A percentile compares a stretch with the other conserved stretches of the same genome.
These are phyloP conservation scores for Microascus cirrosus DNA, from an alignment of 2,329 filamentous ascomycete species.

Conservation along the genomic window DNA sequence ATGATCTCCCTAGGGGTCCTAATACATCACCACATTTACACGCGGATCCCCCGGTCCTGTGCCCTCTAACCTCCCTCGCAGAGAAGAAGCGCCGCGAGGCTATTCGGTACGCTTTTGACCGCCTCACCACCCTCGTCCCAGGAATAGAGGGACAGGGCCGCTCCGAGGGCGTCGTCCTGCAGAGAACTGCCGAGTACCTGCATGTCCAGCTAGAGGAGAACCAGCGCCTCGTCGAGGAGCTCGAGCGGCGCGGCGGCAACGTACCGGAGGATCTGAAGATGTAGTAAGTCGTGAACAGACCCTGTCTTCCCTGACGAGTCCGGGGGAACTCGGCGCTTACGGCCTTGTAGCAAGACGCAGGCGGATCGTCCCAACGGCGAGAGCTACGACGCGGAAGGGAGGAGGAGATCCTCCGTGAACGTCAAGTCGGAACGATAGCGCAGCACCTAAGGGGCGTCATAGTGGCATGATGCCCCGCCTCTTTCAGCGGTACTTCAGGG, in stretches of 20 bases:
- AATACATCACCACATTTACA: background rate
- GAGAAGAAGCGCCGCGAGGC: conserved; percentile 40
- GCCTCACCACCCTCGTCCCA: conserved; percentile 68
- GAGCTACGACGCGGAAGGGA: background rate
- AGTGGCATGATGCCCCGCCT: background rate
- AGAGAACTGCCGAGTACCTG: conserved; percentile 57
- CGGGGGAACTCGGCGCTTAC: background rate
- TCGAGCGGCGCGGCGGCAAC: conserved; percentile 46
- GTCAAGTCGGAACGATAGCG: background rate
- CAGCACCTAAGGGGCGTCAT: background rate
- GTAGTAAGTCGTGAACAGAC: background rate
- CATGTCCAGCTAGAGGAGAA: conserved; percentile 47
- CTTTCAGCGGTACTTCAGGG: background rate
- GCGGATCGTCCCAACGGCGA: background rate
- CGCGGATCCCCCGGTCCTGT: background rate
- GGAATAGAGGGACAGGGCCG: conserved; percentile 73
- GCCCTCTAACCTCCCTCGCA: conserved; percentile 8
- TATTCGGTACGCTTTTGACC: conserved; percentile 76
- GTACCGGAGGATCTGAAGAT: conserved; percentile 21
- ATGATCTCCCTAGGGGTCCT: background rate
- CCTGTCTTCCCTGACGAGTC: background rate
- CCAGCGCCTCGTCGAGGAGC: conserved; percentile 41
- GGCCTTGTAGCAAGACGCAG: background rate
- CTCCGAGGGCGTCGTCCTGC: conserved; percentile 76
- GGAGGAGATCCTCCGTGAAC: background rate